phyloP scores from a whole-genome alignment of 2,329 filamentous ascomycete genomes.

The Curvularia sp. region DNA sequence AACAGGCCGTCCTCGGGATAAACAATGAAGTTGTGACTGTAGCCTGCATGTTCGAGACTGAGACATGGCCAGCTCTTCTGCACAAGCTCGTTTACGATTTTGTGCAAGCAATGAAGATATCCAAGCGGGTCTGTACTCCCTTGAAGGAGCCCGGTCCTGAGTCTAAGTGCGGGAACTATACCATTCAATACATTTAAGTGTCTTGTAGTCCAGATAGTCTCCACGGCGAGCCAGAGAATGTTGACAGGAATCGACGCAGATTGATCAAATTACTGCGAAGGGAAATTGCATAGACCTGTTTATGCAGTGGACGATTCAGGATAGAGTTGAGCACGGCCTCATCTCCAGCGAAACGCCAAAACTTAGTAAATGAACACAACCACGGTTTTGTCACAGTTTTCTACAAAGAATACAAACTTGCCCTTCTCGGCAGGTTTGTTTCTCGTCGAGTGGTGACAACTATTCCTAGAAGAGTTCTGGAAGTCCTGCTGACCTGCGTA shows the following conservation, averaged over 20 bases:
- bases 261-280: constrained; percentile 2
- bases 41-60: background rate
- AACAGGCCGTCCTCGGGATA: too few species aligned
- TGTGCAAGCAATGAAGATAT: constrained; percentile 1
- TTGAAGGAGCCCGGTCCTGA: background rate
- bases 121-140: background rate
- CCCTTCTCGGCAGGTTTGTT: background rate
- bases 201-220: background rate
- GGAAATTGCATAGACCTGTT: background rate
- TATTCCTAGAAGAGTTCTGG: constrained; percentile 1
- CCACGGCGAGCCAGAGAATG: constrained; percentile 2
- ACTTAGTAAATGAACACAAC: constrained; percentile 7
- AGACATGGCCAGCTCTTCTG: background rate
- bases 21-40: background rate
- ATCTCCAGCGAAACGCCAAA: constrained; percentile 1
- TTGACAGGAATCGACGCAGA: constrained; percentile 1
- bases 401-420: constrained; percentile 7
- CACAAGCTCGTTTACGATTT: background rate
- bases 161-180: constrained; percentile 3
- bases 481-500: constrained; percentile 4
- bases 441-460: background rate
- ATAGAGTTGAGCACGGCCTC: constrained; percentile 5
- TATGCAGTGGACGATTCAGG: constrained; percentile 3
- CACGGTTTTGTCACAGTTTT: constrained; percentile 9
- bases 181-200: constrained; percentile 3